Conservation (phyloP, 148 eudicot species). For the Rheum nobile region DNA sequence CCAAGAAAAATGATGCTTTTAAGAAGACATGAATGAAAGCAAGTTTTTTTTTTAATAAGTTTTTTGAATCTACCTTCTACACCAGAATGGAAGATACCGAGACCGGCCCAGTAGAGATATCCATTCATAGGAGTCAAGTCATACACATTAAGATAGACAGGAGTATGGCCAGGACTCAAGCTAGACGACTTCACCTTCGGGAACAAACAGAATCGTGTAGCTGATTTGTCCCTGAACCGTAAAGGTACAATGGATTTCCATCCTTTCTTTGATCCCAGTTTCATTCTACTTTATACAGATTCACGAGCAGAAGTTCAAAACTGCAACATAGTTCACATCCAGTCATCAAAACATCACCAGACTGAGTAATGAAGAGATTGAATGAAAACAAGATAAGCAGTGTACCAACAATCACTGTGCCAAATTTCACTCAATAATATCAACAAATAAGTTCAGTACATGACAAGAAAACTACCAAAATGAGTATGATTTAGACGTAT, state of each 20-base stretch:
- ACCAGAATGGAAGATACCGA: slow-evolving; percentile 91
- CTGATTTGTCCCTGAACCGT: slow-evolving; percentile 45
- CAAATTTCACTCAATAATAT: no score
- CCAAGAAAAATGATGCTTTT: not conserved
- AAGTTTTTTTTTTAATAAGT: not conserved
- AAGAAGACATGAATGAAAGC: not conserved
- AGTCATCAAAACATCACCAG: not conserved
- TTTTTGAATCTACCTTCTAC: slow-evolving; percentile 56
- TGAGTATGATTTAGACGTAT: no score
- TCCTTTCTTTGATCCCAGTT: slow-evolving; percentile 44
- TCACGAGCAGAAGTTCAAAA: slow-evolving; percentile 17
- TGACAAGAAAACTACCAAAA: no score
- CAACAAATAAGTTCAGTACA: no score
- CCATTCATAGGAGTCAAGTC: slow-evolving; percentile 87
- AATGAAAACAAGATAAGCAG: no score
- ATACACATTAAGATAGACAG: slow-evolving; percentile 79
- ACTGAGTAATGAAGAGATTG: not conserved
- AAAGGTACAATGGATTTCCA: slow-evolving; percentile 53
- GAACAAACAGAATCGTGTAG: slow-evolving; percentile 54
- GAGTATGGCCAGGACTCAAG: slow-evolving; percentile 39
- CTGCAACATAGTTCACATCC: slow-evolving; percentile 12
- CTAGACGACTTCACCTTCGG: slow-evolving; percentile 40
- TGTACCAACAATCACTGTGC: no score
- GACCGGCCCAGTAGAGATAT: slow-evolving; percentile 89
- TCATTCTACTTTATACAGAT: slow-evolving; percentile 29